Evolutionary conservation across 1,139 yeast genomes (phyloP), one percentile per base, ranked within the genome.

Genomic region (Martiniozyma asiatica): DNA sequence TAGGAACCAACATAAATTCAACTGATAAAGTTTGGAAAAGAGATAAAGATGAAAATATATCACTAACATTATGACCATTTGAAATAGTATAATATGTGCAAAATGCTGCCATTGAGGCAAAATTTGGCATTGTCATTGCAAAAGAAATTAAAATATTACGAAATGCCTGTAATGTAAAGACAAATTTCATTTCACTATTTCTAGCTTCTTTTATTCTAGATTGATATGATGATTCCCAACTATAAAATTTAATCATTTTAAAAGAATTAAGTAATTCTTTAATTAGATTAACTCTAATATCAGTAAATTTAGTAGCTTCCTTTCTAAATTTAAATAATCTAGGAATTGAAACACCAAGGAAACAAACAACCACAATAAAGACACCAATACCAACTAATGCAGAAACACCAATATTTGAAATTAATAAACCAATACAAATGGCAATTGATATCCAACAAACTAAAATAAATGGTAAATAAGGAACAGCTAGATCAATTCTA

Each of bases 11-110:
- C 46, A 81, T 61, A 15, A 67, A 60, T 37, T 60, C 65, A 32
- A 57, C 59, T 5, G 73, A 50, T 40, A 68, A 58, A 22, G 73
- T 65, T 42, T 75, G 75, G 59, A 84, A 85, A 34, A 81, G 63
- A 0, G 92, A 68, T 32, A 85, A 60, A 9, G 94, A 77, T 0
- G 95, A 69, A 48, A 85, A 85, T n/a, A 84, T 72, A 21, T 66
- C 58, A 3, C 84, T 87, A 1, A 93, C 76, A 37, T 63, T 61
- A 40, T 71, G 63, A n/a, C 46, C 47, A 15, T 61, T 64, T 56
- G 39, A 39, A 5, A 73, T 55, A 24, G 66, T 73, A 42, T 75
- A 76, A 41, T 80, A 56, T 0, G 74, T 75, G 40, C 84, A 67
- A 47, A 84, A 85, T 0, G 94, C 67, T 5, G 61, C 57, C 68